Conservation (phyloP, 345 rosid species). For the Lumnitzera racemosa region DNA sequence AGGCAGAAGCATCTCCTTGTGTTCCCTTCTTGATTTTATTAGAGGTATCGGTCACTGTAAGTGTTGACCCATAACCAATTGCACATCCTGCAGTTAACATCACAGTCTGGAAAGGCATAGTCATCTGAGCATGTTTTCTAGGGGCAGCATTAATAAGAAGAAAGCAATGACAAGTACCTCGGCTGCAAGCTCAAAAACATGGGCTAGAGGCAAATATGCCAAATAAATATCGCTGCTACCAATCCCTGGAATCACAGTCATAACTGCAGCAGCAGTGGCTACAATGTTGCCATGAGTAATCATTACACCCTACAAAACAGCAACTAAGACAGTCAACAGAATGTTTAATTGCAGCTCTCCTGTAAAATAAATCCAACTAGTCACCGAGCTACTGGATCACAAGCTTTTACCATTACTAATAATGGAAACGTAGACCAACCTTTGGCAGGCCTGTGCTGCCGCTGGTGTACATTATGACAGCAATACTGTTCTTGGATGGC, state of each 20-base stretch:
- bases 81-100: conserved; percentile 61
- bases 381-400: background rate
- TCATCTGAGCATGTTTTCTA: conserved; percentile 13
- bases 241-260: conserved; percentile 53
- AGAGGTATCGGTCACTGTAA: conserved; percentile 78
- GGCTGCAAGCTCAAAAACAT: conserved; percentile 89
- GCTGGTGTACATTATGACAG: conserved; percentile 90
- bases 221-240: conserved; percentile 46
- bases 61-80: conserved; percentile 81
- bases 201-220: conserved; percentile 92
- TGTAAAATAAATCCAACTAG: no score
- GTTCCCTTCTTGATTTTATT: conserved; percentile 85
- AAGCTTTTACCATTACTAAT: background rate
- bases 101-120: conserved; percentile 46
- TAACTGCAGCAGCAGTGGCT: conserved; percentile 78
- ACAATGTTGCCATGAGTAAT: conserved; percentile 79
- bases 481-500: conserved; percentile 63
- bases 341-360: no score
- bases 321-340: no score
- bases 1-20: conserved; percentile 74
- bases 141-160: conserved; percentile 4
- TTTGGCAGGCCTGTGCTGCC: conserved; percentile 94
- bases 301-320: conserved; percentile 73
- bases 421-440: conserved; percentile 29
- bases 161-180: conserved; percentile 41